Evolutionary conservation across 768 basidiomycete genomes (phyloP).

Genomic region (Mycena rebaudengoi): DNA sequence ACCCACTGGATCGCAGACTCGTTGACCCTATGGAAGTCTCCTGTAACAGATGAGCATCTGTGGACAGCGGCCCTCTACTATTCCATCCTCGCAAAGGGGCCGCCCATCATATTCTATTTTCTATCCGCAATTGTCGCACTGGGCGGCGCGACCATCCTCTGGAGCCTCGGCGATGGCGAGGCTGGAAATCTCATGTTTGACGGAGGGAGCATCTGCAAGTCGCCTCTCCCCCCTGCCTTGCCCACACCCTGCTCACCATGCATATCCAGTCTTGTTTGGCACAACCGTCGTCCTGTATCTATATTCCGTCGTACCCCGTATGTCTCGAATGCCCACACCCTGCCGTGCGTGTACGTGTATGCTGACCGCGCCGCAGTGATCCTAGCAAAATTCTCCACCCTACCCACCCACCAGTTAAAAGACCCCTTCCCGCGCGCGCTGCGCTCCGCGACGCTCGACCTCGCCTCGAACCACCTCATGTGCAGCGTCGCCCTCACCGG

Average conservation of each 20-base stretch:
- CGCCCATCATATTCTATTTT: conserved; percentile 62
- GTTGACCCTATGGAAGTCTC: conserved; percentile 87
- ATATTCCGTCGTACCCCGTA: conserved; percentile 83
- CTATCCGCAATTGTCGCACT: conserved; percentile 63
- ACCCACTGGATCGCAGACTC: conserved; percentile 96
- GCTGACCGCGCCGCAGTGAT: conserved; percentile 51
- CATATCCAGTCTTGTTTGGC: conserved; percentile 73
- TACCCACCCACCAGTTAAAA: conserved; percentile 60
- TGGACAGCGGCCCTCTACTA: conserved; percentile 89
- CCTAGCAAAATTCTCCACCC: conserved; percentile 61
- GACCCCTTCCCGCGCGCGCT: conserved; percentile 72
- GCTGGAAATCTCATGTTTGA: conserved; percentile 93
- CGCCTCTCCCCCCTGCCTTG: not conserved
- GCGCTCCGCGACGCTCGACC: conserved; percentile 72
- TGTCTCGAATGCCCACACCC: conserved; percentile 40
- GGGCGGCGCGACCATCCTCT: conserved; percentile 74
- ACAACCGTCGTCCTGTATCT: conserved; percentile 77
- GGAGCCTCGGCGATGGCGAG: conserved; percentile 79
- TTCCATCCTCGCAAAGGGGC: conserved; percentile 75
- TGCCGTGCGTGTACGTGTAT: not conserved
- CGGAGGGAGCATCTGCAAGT: conserved; percentile 86
- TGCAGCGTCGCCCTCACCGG: conserved; percentile 90
- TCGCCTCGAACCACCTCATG: conserved; percentile 85
- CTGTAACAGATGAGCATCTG: conserved; percentile 83
- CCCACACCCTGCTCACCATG: not conserved